Base-by-base conservation (phyloP, 1,284 basidiomycete genomes). In the Boletellus dicymbophilus region DNA sequence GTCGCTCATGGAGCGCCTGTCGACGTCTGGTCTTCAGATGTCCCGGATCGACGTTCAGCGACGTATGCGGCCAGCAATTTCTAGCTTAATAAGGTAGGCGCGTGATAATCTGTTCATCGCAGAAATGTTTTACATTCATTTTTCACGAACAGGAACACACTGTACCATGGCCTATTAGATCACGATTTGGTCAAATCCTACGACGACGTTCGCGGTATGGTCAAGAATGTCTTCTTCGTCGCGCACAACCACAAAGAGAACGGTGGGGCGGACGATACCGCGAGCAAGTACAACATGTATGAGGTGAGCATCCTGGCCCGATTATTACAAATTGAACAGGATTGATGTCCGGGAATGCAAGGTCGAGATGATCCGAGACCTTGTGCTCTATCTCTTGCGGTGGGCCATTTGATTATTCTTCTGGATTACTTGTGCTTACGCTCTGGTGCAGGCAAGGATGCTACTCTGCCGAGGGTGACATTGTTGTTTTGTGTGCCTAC, bases 401-500 rank as follows among this genome's bases (percentile, higher is more conserved):
- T 83, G 62, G 48, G 75, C 11, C 26, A 1, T 28, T 51, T 21
- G n/a, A 1, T 4, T 22, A 20, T 20, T n/a, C 16, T 8, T 37
- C 4, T 18, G 18, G 10, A 28, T 43, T 40, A 22, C 23, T 40
- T 16, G 16, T 8, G 26, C n/a, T 51, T 13, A 58, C 6, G 12
- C 15, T 55, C 30, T 10, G n/a, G n/a, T 1, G 2, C 40, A 83
- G 79, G 37, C 82, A 85, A 67, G 81, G 82, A 0, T 73, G 69
- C 37, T 85, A 84, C 57, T 76, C 75, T 1, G 60, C 72, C 9
- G 77, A 82, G 30, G 86, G 86, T 2, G 84, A 88, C 54, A 88
- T 91, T 31, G 86, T 84, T 8, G 82, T 91, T 9, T 67, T 91
- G 11, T 88, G 85, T 57, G 85, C 86, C 0, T 90, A 90, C 59